Evolutionary conservation across 768 basidiomycete species (phyloP).

Genomic region (Coprinopsis marcescibilis): DNA sequence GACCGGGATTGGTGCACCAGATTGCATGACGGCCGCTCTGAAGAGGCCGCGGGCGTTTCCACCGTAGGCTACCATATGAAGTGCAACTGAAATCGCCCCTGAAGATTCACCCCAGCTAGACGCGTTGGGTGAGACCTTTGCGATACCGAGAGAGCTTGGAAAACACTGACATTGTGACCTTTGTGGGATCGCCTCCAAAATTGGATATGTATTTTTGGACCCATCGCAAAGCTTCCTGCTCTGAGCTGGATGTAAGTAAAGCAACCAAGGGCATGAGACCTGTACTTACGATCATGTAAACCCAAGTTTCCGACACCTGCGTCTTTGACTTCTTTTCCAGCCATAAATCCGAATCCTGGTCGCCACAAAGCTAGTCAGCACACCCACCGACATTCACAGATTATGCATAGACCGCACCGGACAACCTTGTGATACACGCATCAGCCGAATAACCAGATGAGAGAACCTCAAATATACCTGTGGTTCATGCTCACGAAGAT

Average conservation of each 20-base stretch:
- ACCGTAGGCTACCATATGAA: conserved; percentile 44
- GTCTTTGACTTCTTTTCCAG: conserved; percentile 30
- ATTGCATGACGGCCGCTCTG: conserved; percentile 47
- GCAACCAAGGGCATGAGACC: neutral
- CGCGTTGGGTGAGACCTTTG: no score
- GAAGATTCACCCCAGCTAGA: conserved; percentile 36
- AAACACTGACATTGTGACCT: conserved; percentile 34
- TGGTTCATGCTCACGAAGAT: conserved; percentile 38
- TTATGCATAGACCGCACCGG: no score
- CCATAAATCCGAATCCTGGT: conserved; percentile 36
- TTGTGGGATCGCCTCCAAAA: conserved; percentile 48
- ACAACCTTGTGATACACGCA: no score
- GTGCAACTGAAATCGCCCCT: conserved; percentile 47
- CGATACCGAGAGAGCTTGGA: no score
- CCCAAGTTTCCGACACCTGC: conserved; percentile 44
- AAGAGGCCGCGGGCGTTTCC: conserved; percentile 42
- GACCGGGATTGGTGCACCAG: conserved; percentile 40
- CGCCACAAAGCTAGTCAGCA: no score
- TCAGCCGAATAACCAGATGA: no score
- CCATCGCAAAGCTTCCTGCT: conserved; percentile 49
- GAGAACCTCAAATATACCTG: no score
- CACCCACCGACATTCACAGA: no score
- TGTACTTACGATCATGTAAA: conserved; percentile 42
- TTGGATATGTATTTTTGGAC: conserved; percentile 44
- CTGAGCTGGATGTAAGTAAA: neutral